Percentiles rank a stretch among this genome's conserved stretches.
Evolutionary conservation across 441 rosid genomes (phyloP).

Genomic region (Syzygium syzygioides): DNA sequence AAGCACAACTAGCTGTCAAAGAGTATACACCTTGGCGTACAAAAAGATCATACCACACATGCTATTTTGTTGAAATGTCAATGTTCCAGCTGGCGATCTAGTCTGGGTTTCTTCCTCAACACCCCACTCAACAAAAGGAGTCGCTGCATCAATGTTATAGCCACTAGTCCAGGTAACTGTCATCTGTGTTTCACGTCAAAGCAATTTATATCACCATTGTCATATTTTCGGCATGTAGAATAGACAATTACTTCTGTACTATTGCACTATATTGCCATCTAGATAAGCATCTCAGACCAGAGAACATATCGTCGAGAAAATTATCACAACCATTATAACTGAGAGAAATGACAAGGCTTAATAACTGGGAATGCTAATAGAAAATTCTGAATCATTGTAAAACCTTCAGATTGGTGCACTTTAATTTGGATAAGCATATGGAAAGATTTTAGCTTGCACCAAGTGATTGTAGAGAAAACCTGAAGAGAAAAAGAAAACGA

Average conservation of each 20-base stretch:
- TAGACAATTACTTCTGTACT: neutral
- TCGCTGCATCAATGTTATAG: constrained; percentile 57
- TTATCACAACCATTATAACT: neutral
- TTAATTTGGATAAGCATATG: neutral
- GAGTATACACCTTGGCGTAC: neutral
- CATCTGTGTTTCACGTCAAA: constrained; percentile 35
- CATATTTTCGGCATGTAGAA: neutral
- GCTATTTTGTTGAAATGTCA: constrained; percentile 63
- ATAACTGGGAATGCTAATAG: neutral
- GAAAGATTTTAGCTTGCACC: neutral
- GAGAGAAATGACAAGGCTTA: neutral
- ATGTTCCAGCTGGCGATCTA: constrained; percentile 74
- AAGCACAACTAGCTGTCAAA: neutral
- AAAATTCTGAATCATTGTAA: neutral
- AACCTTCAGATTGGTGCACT: neutral
- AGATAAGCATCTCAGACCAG: neutral
- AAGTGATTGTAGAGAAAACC: neutral
- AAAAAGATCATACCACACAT: constrained; percentile 74
- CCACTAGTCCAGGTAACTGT: constrained; percentile 98
- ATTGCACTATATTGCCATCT: neutral
- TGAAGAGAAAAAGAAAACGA: neutral
- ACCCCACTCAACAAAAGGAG: constrained; percentile 83
- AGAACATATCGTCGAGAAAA: neutral
- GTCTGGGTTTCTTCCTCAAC: constrained; percentile 24
- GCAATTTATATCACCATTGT: neutral